Percentiles rank a stretch among this genome's conserved stretches.
phyloP scores from a whole-genome alignment of 768 basidiomycete species.

The Tulasnella sp. region DNA sequence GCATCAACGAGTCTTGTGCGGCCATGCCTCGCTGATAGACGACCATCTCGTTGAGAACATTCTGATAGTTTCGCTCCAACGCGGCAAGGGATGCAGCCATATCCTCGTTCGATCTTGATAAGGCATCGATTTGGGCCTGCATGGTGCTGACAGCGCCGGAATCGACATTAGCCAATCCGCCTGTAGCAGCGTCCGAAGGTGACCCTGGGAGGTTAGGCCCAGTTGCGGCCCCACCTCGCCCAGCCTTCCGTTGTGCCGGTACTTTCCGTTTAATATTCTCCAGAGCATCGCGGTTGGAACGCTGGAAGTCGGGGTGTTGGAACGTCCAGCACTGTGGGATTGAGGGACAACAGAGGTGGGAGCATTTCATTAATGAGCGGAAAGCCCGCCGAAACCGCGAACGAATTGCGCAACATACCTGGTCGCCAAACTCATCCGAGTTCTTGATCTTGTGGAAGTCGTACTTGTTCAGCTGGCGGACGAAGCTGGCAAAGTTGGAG shows the following conservation, averaged over 20 bases:
- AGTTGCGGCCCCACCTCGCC: constrained; percentile 30
- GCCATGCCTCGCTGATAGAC: constrained; percentile 70
- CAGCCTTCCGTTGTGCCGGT: constrained; percentile 34
- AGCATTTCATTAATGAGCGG: neutral
- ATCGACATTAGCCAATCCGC: constrained; percentile 1
- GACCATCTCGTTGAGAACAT: constrained; percentile 67
- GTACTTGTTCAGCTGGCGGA: constrained; percentile 92
- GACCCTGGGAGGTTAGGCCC: constrained; percentile 34
- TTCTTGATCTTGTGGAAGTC: constrained; percentile 97
- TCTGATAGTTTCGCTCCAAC: constrained; percentile 62
- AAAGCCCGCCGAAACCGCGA: constrained; percentile 6
- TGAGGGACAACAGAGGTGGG: neutral
- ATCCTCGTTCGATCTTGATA: constrained; percentile 50
- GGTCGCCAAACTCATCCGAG: constrained; percentile 71
- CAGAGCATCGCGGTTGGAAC: constrained; percentile 52
- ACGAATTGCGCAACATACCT: constrained; percentile 39
- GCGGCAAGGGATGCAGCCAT: constrained; percentile 53
- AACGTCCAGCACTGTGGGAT: constrained; percentile 42
- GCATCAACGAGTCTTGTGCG: constrained; percentile 80
- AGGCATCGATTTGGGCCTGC: constrained; percentile 51
- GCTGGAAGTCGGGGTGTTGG: constrained; percentile 51
- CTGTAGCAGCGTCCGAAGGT: constrained; percentile 30
- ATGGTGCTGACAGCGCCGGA: constrained; percentile 38
- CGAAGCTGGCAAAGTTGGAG: constrained; percentile 89
- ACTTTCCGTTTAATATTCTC: constrained; percentile 53